Conservation (phyloP, 1,284 basidiomycete genomes). For the Mycena sp. region DNA sequence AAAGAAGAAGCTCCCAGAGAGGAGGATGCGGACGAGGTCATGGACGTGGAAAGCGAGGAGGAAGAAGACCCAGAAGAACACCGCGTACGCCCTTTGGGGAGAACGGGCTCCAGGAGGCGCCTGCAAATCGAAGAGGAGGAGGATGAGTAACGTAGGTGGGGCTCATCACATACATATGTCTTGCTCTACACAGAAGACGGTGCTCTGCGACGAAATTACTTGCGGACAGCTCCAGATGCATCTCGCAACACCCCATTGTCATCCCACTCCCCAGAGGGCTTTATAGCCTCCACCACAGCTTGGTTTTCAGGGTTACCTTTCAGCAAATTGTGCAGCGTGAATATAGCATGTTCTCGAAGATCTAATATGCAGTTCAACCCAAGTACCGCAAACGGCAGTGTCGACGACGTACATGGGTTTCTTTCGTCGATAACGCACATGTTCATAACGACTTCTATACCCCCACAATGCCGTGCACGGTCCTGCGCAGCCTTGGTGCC, state of each 20-base stretch:
- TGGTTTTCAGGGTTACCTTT: slow-evolving; percentile 83
- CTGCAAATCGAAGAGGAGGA: too few relatives aligned
- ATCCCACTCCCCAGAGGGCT: slow-evolving; percentile 67
- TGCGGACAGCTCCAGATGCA: slow-evolving; percentile 35
- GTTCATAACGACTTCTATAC: slow-evolving; percentile 84
- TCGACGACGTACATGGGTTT: slow-evolving; percentile 79
- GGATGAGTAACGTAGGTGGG: too few relatives aligned
- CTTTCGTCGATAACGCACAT: slow-evolving; percentile 90
- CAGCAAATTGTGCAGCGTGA: slow-evolving; percentile 83
- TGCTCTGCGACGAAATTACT: slow-evolving; percentile 25
- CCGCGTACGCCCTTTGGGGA: slow-evolving; percentile 61
- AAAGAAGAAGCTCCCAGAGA: slow-evolving; percentile 15
- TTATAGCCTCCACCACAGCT: slow-evolving; percentile 76
- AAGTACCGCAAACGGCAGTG: not conserved
- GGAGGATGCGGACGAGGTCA: slow-evolving; percentile 51
- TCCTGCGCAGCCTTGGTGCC: slow-evolving; percentile 75
- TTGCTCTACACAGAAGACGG: slow-evolving; percentile 25
- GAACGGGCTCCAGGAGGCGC: slow-evolving; percentile 35
- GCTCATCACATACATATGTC: too few relatives aligned
- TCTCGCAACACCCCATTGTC: slow-evolving; percentile 65
- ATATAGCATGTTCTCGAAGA: slow-evolving; percentile 89
- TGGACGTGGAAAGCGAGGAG: slow-evolving; percentile 83
- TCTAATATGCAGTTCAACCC: slow-evolving; percentile 65
- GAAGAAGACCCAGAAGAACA: slow-evolving; percentile 73
- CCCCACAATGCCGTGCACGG: slow-evolving; percentile 71